Conservation (phyloP, 768 basidiomycete species). For the Gautieria morchelliformis region DNA sequence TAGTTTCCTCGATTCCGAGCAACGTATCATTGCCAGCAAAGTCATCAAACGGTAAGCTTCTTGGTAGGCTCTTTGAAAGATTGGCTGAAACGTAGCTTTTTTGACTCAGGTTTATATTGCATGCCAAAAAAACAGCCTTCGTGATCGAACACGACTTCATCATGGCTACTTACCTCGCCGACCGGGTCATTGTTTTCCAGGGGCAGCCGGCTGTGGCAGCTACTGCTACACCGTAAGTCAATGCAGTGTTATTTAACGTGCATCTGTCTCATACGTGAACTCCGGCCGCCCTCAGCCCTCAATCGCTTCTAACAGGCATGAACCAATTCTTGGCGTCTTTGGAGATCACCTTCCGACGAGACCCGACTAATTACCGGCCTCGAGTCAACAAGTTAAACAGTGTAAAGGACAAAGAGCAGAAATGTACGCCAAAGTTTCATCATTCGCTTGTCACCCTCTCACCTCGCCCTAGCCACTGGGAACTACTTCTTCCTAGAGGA, state of each 20-base stretch:
- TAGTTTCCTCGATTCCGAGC: slow-evolving; percentile 96
- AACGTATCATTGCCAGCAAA: slow-evolving; percentile 96
- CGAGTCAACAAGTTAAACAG: slow-evolving; percentile 80
- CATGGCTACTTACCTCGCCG: slow-evolving; percentile 99
- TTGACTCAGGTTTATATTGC: slow-evolving; percentile 69
- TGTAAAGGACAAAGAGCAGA: slow-evolving; percentile 85
- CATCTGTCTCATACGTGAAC: background rate
- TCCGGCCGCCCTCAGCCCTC: slow-evolving; percentile 47
- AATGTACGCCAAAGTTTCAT: slow-evolving; percentile 37
- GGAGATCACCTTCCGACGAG: slow-evolving; percentile 96
- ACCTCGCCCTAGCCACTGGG: slow-evolving; percentile 44
- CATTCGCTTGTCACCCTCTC: background rate
- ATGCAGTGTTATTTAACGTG: background rate
- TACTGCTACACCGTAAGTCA: slow-evolving; percentile 78
- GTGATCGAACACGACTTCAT: slow-evolving; percentile 99
- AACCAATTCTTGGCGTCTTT: slow-evolving; percentile 93
- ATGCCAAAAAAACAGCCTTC: slow-evolving; percentile 96
- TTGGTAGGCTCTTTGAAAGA: background rate
- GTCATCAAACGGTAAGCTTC: slow-evolving; percentile 82
- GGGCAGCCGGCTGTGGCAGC: slow-evolving; percentile 80
- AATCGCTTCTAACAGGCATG: slow-evolving; percentile 93
- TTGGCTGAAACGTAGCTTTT: background rate
- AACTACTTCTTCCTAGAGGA: slow-evolving; percentile 94
- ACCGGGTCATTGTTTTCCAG: slow-evolving; percentile 91
- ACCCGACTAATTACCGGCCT: slow-evolving; percentile 89